Evolutionary conservation across 2,329 filamentous ascomycete genomes (phyloP).

Genomic region (Ophiostoma novo-ulmi): DNA sequence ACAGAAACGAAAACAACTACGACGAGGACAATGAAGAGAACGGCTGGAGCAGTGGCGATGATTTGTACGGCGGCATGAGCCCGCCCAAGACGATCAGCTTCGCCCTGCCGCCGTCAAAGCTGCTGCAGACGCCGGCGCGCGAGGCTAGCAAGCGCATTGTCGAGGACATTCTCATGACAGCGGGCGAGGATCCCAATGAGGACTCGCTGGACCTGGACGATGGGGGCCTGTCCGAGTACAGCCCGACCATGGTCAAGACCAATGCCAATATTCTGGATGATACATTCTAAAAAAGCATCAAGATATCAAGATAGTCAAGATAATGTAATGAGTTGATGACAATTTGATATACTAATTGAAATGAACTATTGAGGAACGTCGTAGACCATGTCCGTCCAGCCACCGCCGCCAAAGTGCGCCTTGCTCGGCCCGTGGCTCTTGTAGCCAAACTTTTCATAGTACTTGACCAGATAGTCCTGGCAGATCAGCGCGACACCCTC

Average conservation of each 20-base stretch:
- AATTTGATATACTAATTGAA: neutral
- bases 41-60: slow-evolving; percentile 70
- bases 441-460: slow-evolving; percentile 75
- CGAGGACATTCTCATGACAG: slow-evolving; percentile 70
- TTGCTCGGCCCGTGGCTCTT: slow-evolving; percentile 61
- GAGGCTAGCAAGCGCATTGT: slow-evolving; percentile 79
- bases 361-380: neutral
- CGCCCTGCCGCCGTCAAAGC: slow-evolving; percentile 67
- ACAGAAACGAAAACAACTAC: neutral
- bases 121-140: slow-evolving; percentile 78
- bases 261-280: slow-evolving; percentile 58
- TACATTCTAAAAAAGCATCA: slow-evolving; percentile 44
- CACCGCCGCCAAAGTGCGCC: slow-evolving; percentile 69
- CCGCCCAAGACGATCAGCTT: slow-evolving; percentile 94
- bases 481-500: slow-evolving; percentile 70
- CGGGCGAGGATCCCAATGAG: slow-evolving; percentile 53
- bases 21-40: slow-evolving; percentile 41
- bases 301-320: neutral
- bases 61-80: slow-evolving; percentile 67
- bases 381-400: slow-evolving; percentile 67
- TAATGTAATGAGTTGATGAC: slow-evolving; percentile 1
- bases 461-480: slow-evolving; percentile 65
- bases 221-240: slow-evolving; percentile 44
- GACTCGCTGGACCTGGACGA: slow-evolving; percentile 41
- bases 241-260: slow-evolving; percentile 62